These are phyloP conservation scores for Vigna angularis DNA, from an alignment of 306 rosid species.

Conservation along the genomic window DNA sequence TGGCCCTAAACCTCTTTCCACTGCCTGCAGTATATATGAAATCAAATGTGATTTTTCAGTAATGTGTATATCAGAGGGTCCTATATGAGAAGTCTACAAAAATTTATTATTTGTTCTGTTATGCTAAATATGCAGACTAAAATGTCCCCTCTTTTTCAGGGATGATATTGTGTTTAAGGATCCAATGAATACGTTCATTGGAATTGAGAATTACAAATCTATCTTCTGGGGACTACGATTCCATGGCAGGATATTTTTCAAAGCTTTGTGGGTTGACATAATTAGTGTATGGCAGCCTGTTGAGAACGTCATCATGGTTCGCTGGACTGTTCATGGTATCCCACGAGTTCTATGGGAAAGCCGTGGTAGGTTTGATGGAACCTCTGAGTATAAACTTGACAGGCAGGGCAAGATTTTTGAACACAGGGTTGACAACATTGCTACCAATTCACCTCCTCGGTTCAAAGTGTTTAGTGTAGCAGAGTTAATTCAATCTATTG, in stretches of 20 bases:
- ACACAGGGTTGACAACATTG: conserved; percentile 80
- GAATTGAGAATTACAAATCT: conserved; percentile 85
- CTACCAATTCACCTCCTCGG: conserved; percentile 69
- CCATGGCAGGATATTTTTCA: conserved; percentile 79
- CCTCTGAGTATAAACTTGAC: conserved; percentile 87
- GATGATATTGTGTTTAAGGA: conserved; percentile 89
- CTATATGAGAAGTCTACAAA: not conserved
- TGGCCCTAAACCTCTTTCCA: conserved; percentile 16
- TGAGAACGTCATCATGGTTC: conserved; percentile 80
- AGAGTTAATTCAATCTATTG: conserved; percentile 68
- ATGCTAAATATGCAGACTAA: conserved; percentile 14
- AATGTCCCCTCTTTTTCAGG: conserved; percentile 51
- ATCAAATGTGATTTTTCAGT: not conserved
- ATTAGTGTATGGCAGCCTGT: conserved; percentile 79
- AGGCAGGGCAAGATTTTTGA: conserved; percentile 84
- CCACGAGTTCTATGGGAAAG: conserved; percentile 95
- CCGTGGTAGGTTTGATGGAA: conserved; percentile 85
- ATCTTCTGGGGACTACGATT: conserved; percentile 83
- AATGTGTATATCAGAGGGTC: conserved; percentile 3
- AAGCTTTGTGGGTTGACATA: conserved; percentile 81
- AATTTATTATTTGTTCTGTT: conserved; percentile 3
- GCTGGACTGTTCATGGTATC: conserved; percentile 89
- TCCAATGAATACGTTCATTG: conserved; percentile 79
- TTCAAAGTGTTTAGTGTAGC: conserved; percentile 65
- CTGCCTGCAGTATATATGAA: conserved; percentile 14